Evolutionary conservation across 2,329 filamentous ascomycete genomes (phyloP), one percentile per base, ranked within the genome.

Genomic region (Monosporascus sp.): DNA sequence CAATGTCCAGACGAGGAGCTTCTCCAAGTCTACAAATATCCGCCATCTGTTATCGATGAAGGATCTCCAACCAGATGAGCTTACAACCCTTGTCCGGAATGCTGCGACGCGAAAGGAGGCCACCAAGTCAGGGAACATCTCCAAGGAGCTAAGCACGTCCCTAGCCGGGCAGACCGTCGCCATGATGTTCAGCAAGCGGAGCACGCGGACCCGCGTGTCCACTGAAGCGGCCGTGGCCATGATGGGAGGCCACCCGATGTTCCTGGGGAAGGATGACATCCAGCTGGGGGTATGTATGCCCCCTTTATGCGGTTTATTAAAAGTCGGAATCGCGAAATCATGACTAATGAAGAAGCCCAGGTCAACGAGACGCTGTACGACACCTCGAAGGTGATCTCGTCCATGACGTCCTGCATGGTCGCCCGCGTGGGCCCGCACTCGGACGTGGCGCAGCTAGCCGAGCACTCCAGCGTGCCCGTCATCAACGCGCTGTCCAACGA

Each of bases 151-250:
- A 51, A 74, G 79, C 51, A 78, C 79, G 41, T 76, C 82, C 11
- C 74, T 99, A 57, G 72, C 81, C 1, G 89, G 90, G 50, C 84
- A 90, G 71, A 92, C 91, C 0, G 83, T 99, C 34, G 93, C 94
- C 60, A 88, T 99, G 85, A 90, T 95, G 79, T 99, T 99, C 78
- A 95, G 82, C 79, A 99, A 99, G 76, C 85, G 92, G 61, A 95
- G 89, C 64, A 99, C 94, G 14, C 84, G 94, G 55, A 99, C 94
- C 14, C 85, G 94, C 57, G 86, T 99, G 34, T 96, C 91, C 2
- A 97, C 92, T 2, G 94, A 99, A 76, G 88, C 88, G 7, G 94
- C 94, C 14, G 85, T 97, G 38, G 83, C 87, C n/a, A 77, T 89
- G 54, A 81, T 99, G 77, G 91, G 92, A 38, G 94, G 93, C 0